These are phyloP conservation scores for Penicillium sp. DNA, from an alignment of 2,329 filamentous ascomycete species.

Conservation along the genomic window DNA sequence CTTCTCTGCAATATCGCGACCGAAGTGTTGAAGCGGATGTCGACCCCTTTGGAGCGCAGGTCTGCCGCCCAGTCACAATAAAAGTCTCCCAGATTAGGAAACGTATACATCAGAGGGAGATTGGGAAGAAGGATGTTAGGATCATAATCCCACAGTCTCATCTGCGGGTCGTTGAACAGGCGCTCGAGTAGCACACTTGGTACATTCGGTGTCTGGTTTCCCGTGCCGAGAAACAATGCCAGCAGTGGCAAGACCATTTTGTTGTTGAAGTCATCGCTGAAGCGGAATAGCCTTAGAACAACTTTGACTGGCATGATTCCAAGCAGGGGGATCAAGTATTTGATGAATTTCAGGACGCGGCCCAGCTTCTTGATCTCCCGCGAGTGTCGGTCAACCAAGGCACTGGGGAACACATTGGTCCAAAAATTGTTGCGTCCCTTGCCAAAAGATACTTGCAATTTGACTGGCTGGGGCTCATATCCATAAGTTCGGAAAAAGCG, in stretches of 20 bases:
- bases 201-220: constrained; percentile 74
- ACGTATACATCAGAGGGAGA: constrained; percentile 63
- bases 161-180: constrained; percentile 62
- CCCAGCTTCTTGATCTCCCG: constrained; percentile 60
- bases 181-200: constrained; percentile 69
- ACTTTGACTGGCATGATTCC: constrained; percentile 64
- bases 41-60: constrained; percentile 57
- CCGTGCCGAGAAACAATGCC: constrained; percentile 74
- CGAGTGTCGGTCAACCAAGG: constrained; percentile 59
- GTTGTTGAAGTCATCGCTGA: constrained; percentile 71
- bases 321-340: constrained; percentile 60
- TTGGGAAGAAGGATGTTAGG: constrained; percentile 59
- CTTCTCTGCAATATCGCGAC: constrained; percentile 53
- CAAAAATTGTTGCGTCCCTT: constrained; percentile 62
- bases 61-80: constrained; percentile 61
- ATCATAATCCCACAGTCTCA: constrained; percentile 65
- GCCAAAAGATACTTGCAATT: constrained; percentile 64
- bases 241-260: constrained; percentile 73
- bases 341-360: constrained; percentile 59
- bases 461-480: constrained; percentile 61
- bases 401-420: constrained; percentile 65
- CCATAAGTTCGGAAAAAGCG: constrained; percentile 64
- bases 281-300: constrained; percentile 69
- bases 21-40: constrained; percentile 50
- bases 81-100: constrained; percentile 62